phyloP scores from a whole-genome alignment of 1,284 basidiomycete genomes.

The Heliocybe sulcata region DNA sequence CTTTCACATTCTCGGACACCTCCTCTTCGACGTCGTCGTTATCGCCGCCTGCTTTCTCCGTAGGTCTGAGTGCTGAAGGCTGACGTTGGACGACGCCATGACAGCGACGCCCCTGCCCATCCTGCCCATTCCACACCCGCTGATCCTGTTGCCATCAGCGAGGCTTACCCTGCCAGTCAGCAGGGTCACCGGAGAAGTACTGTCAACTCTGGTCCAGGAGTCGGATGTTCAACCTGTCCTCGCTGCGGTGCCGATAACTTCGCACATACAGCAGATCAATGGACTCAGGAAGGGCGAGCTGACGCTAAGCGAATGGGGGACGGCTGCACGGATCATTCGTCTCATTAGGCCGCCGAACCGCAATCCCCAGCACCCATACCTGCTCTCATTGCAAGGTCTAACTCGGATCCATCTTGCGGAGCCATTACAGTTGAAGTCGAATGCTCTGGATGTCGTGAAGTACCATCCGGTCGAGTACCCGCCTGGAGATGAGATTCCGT shows the following conservation, averaged over 20 bases:
- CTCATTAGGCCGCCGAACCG: slow-evolving; percentile 44
- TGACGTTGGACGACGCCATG: neutral
- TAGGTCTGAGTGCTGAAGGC: neutral
- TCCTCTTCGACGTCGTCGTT: neutral
- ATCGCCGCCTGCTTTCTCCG: neutral
- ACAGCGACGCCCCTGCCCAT: slow-evolving; percentile 42
- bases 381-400: slow-evolving; percentile 61
- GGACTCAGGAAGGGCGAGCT: slow-evolving; percentile 18
- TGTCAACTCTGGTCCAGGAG: slow-evolving; percentile 53
- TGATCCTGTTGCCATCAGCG: slow-evolving; percentile 60
- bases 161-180: slow-evolving; percentile 56
- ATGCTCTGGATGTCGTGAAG: slow-evolving; percentile 22
- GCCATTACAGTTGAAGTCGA: slow-evolving; percentile 23
- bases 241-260: slow-evolving; percentile 52
- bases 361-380: slow-evolving; percentile 30
- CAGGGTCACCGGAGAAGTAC: slow-evolving; percentile 45
- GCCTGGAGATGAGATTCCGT: slow-evolving; percentile 36
- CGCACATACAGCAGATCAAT: slow-evolving; percentile 2
- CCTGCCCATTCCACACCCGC: slow-evolving; percentile 54
- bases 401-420: slow-evolving; percentile 41
- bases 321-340: slow-evolving; percentile 52
- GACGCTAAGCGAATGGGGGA: slow-evolving; percentile 32
- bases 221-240: slow-evolving; percentile 56
- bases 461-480: slow-evolving; percentile 45
- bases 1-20: too few species aligned